phyloP scores from a whole-genome alignment of 305 asterid genomes.

The Fraxinus sp. region DNA sequence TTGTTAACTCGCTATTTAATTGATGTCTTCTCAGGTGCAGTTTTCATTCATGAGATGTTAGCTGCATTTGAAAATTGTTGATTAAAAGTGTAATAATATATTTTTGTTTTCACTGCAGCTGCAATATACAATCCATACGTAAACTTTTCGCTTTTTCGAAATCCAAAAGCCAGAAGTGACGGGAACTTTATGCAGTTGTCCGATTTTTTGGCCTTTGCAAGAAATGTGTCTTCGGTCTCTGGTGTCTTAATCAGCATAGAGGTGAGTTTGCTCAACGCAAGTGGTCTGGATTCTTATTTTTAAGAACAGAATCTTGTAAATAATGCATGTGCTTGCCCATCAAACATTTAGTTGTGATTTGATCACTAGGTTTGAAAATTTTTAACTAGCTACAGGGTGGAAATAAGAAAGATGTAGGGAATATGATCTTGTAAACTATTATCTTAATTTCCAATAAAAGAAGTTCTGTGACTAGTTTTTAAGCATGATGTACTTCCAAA shows the following conservation, averaged over 20 bases:
- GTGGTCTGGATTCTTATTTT: slow-evolving; percentile 3
- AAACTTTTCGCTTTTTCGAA: slow-evolving; percentile 44
- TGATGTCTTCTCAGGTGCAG: slow-evolving; percentile 18
- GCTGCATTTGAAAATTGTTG: slow-evolving; percentile 14
- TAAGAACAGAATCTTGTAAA: neutral
- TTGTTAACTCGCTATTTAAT: neutral
- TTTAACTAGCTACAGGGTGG: neutral
- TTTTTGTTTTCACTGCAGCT: slow-evolving; percentile 55
- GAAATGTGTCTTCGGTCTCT: slow-evolving; percentile 62
- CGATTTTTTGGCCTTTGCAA: slow-evolving; percentile 65
- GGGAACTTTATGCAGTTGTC: slow-evolving; percentile 59
- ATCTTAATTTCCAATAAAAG: neutral
- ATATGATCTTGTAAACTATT: neutral
- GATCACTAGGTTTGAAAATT: neutral
- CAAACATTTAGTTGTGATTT: neutral
- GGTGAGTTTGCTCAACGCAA: slow-evolving; percentile 44
- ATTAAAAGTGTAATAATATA: slow-evolving; percentile 1
- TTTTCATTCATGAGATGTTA: slow-evolving; percentile 2
- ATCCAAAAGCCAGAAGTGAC: slow-evolving; percentile 45
- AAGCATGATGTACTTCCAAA: neutral
- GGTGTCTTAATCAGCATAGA: slow-evolving; percentile 76
- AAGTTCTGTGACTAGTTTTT: neutral
- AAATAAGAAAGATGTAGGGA: neutral
- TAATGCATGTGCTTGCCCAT: neutral
- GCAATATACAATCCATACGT: slow-evolving; percentile 44